Evolutionary conservation across 345 rosid species (phyloP).

Genomic region (Bruguiera gymnorhiza): DNA sequence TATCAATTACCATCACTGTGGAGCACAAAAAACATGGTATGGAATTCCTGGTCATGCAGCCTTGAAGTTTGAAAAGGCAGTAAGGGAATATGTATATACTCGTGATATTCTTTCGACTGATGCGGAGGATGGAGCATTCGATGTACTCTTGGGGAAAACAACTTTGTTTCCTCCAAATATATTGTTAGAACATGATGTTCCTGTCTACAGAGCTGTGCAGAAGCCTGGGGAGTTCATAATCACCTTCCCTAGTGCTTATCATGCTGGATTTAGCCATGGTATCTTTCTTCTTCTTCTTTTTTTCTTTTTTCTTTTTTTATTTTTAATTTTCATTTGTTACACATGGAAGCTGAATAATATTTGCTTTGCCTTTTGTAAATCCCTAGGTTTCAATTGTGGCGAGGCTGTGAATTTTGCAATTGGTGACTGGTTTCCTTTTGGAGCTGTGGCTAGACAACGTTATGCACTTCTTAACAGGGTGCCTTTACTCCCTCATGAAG

Average conservation of each 20-base stretch:
- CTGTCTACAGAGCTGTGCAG: constrained; percentile 95
- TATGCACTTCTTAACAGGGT: constrained; percentile 86
- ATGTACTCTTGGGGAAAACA: constrained; percentile 93
- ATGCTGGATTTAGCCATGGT: constrained; percentile 99
- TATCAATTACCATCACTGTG: constrained; percentile 97
- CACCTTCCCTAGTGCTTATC: constrained; percentile 96
- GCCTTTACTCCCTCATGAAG: constrained; percentile 98
- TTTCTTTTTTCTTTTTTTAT: neutral
- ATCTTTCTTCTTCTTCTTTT: constrained; percentile 12
- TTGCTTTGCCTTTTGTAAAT: constrained; percentile 14
- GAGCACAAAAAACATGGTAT: constrained; percentile 99
- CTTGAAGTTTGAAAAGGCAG: constrained; percentile 85
- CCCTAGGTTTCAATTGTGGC: constrained; percentile 93
- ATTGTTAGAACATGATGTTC: constrained; percentile 75
- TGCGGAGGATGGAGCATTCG: constrained; percentile 97
- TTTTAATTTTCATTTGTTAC: neutral
- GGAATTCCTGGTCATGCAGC: constrained; percentile 98
- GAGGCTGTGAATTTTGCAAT: constrained; percentile 99
- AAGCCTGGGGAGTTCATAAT: constrained; percentile 94
- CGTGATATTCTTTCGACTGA: constrained; percentile 64
- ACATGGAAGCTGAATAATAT: neutral
- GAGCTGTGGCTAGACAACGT: constrained; percentile 89
- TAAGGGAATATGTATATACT: constrained; percentile 73
- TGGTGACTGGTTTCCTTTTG: constrained; percentile 95
- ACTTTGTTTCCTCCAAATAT: constrained; percentile 92